Evolutionary conservation across 805 yeast species (phyloP).

Genomic region (Kluyveromyces wickerhamii): DNA sequence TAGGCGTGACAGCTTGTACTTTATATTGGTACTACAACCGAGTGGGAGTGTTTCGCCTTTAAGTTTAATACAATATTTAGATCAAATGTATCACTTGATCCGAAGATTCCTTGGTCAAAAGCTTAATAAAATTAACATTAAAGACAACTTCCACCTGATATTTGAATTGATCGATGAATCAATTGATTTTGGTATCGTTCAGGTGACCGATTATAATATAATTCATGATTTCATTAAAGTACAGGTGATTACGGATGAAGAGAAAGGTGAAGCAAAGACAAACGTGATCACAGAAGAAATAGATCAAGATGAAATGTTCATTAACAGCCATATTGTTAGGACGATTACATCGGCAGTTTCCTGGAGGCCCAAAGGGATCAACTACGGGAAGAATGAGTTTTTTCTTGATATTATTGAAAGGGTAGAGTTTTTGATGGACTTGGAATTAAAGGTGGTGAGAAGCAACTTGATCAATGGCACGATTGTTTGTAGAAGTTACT

Average conservation of each 20-base stretch:
- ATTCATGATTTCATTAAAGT: conserved; percentile 71
- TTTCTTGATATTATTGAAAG: conserved; percentile 79
- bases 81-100: conserved; percentile 21
- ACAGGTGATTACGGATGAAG: conserved; percentile 31
- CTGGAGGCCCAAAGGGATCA: conserved; percentile 90
- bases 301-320: conserved; percentile 28
- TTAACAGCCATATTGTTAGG: conserved; percentile 66
- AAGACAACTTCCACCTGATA: conserved; percentile 66
- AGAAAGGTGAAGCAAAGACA: conserved; percentile 1
- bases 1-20: conserved; percentile 21
- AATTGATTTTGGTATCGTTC: conserved; percentile 84
- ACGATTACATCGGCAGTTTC: conserved; percentile 72
- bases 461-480: conserved; percentile 66
- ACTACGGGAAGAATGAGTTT: conserved; percentile 81
- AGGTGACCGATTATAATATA: conserved; percentile 70
- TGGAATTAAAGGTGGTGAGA: conserved; percentile 49
- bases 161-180: conserved; percentile 85
- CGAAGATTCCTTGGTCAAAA: conserved; percentile 16
- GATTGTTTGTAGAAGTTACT: conserved; percentile 61
- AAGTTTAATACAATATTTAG: conserved; percentile 19
- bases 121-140: conserved; percentile 50
- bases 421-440: conserved; percentile 59
- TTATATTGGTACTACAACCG: conserved; percentile 15
- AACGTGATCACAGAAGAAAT: neutral
- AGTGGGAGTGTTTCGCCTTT: conserved; percentile 13